Conservation (phyloP, 768 basidiomycete genomes). For the Rhodotorula taiwanensis region DNA sequence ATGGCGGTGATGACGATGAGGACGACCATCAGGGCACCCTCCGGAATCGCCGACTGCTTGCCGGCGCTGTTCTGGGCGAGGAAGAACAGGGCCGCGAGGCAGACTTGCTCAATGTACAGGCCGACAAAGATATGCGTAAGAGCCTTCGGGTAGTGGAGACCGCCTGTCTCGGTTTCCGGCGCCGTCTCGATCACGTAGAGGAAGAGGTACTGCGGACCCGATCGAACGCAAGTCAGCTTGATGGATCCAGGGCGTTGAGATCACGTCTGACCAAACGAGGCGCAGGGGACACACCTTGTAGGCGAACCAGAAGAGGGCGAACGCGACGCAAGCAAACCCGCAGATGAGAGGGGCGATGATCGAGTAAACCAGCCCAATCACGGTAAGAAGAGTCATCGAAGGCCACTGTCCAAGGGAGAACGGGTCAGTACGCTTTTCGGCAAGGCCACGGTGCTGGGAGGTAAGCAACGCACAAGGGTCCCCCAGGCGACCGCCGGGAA, state of each 20-base stretch:
- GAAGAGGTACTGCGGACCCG: conserved; percentile 80
- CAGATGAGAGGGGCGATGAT: conserved; percentile 91
- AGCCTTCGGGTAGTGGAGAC: conserved; percentile 90
- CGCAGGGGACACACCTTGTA: conserved; percentile 53
- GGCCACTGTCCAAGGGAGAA: conserved; percentile 47
- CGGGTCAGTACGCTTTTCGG: not conserved
- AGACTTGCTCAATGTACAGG: conserved; percentile 81
- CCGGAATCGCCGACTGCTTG: conserved; percentile 57
- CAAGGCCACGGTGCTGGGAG: no score
- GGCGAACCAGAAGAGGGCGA: conserved; percentile 72
- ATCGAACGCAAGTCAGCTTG: no score
- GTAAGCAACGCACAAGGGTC: conserved; percentile 47
- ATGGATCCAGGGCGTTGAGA: conserved; percentile 29
- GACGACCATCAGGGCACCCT: conserved; percentile 75
- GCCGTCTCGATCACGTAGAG: conserved; percentile 48
- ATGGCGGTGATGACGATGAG: conserved; percentile 76
- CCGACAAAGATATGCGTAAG: conserved; percentile 90
- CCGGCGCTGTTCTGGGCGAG: conserved; percentile 57
- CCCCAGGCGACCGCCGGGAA: conserved; percentile 67
- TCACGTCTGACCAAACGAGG: not conserved
- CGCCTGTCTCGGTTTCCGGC: conserved; percentile 52
- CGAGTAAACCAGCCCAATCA: conserved; percentile 70
- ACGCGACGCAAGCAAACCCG: conserved; percentile 72
- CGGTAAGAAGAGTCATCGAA: conserved; percentile 64
- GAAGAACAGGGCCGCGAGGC: conserved; percentile 84